Conservation (phyloP, 202 grass and related monocot genomes). For the Miscanthus sacchariflorus region DNA sequence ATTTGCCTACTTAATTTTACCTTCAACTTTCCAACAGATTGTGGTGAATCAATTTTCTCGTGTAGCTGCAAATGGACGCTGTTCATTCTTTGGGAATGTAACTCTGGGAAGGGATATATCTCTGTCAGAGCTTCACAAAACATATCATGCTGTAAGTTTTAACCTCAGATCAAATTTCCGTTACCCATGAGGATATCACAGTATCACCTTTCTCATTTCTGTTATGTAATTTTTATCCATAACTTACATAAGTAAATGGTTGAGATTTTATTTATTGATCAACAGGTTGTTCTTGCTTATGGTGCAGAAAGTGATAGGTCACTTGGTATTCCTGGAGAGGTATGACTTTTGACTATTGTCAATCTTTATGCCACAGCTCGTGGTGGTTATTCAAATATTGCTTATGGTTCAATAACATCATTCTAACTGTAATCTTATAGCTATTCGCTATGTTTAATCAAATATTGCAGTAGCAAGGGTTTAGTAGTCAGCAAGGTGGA, state of each 20-base stretch:
- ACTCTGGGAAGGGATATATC: conserved; percentile 75
- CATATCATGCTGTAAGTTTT: conserved; percentile 76
- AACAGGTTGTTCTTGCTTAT: conserved; percentile 97
- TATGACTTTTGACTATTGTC: conserved; percentile 47
- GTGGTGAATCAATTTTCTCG: conserved; percentile 99
- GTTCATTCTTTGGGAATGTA: conserved; percentile 93
- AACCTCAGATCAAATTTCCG: neutral
- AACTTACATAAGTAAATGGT: conserved; percentile 13
- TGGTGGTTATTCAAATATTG: neutral
- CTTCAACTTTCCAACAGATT: conserved; percentile 76
- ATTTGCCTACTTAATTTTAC: conserved; percentile 39
- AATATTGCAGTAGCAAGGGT: conserved; percentile 15
- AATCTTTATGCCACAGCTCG: neutral
- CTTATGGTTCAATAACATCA: neutral
- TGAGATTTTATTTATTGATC: conserved; percentile 34
- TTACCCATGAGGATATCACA: neutral
- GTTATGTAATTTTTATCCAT: neutral
- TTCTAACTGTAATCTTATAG: conserved; percentile 15
- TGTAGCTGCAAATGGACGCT: conserved; percentile 74
- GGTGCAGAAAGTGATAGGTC: conserved; percentile 94
- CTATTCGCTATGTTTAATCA: neutral
- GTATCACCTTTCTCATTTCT: neutral
- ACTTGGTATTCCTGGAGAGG: conserved; percentile 83
- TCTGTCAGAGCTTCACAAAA: conserved; percentile 66
- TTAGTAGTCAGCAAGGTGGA: neutral